Conservation (phyloP, 257 asterid species). For the Ophiorrhiza pumila region DNA sequence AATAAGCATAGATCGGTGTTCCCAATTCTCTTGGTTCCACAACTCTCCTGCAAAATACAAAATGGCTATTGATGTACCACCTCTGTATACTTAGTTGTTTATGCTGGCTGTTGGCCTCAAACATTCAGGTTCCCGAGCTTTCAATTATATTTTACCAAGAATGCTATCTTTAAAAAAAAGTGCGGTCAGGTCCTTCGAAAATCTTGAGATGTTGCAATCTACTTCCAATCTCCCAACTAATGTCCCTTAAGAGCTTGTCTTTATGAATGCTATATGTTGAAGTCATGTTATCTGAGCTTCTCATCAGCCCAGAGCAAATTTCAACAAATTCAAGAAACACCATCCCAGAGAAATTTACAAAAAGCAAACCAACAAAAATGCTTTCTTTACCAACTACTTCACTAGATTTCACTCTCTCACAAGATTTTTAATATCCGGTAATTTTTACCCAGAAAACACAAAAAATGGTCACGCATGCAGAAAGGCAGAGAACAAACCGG, state of each 20-base stretch:
- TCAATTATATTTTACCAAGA: not conserved
- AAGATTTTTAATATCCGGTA: not conserved
- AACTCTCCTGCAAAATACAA: not conserved
- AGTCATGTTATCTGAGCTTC: not conserved
- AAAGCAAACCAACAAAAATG: not conserved
- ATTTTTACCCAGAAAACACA: slow-evolving; percentile 1
- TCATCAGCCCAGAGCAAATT: not conserved
- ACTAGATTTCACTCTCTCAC: not conserved
- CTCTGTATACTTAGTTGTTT: not conserved
- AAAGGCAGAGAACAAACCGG: not conserved
- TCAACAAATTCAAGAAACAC: not conserved
- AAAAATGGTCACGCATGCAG: not conserved
- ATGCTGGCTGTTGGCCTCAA: not conserved
- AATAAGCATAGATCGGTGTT: not conserved
- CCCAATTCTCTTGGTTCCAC: not conserved
- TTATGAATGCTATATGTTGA: not conserved
- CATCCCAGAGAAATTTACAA: not conserved
- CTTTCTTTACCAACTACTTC: not conserved
- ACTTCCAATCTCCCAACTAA: not conserved
- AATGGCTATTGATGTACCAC: not conserved
- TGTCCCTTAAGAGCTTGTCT: not conserved
- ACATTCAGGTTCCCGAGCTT: not conserved
- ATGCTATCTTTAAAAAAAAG: not conserved
- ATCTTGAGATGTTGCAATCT: not conserved
- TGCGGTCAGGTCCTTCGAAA: not conserved